Evolutionary conservation across 2,329 filamentous ascomycete genomes (phyloP), one percentile per base, ranked within the genome.

Genomic region (Nothopassalora personata): DNA sequence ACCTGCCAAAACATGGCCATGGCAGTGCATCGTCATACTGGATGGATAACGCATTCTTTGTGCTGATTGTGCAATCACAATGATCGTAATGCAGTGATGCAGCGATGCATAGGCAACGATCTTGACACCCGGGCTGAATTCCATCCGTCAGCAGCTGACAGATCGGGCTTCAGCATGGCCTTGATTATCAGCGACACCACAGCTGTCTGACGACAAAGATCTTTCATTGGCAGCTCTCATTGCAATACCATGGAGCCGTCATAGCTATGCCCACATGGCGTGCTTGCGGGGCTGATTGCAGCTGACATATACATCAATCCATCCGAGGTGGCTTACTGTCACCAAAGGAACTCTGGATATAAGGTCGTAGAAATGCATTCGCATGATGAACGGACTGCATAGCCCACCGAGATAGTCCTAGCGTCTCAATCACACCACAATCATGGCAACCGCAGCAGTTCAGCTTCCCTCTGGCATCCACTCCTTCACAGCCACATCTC

Each of bases 361-460:
- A 36, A 36, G 34, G 8, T 36, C 34, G 8, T 15, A 13, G 34
- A 36, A 11, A 1, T 34, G 10, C 34, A 34, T 36, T 36, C 10
- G 15, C 5, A 36, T 36, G 10, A 36, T 36, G 34, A 10, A 5
- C 8, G 10, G 34, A 15, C 34, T 11, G 34, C 4, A 36, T 7
- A 10, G 15, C 5, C 10, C 4, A 10, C 10, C 8, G 1, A 4
- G 7, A 15, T 10, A 36, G 34, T 33, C 18, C 18, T 5, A 34
- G 19, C 50, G 1, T 15, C n/a, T 39, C 7, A 5, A 8, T 8
- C 28, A 33, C 15, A 50, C 33, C n/a, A 53, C 7, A 13, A 56
- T 30, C 18, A 66, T 66, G 64, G 64, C 61, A n/a, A 64, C 64
- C 5, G 60, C 62, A 54, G 59, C 64, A 60, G 60, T 63, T 13